These are phyloP conservation scores for Entomortierella lignicola DNA, from an alignment of 192 early-diverging fungal genomes.

Conservation along the genomic window DNA sequence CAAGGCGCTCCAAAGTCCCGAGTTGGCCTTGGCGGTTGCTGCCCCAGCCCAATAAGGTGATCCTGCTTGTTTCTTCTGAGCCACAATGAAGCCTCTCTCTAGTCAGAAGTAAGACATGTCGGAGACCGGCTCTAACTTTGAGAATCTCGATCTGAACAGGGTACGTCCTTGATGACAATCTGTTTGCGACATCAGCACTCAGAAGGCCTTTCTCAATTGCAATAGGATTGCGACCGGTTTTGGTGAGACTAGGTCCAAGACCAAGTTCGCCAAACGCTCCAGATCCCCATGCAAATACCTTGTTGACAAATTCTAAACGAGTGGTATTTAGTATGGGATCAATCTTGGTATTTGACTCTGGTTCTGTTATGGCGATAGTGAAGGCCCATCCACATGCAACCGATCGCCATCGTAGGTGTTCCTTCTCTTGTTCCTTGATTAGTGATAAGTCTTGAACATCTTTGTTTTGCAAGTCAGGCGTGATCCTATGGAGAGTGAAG, in stretches of 20 bases:
- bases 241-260: slow-evolving; percentile 34
- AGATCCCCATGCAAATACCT: slow-evolving; percentile 67
- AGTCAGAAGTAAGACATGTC: slow-evolving; percentile 69
- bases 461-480: background rate
- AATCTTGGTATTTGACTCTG: background rate
- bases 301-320: background rate
- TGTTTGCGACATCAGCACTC: background rate
- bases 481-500: slow-evolving; percentile 3
- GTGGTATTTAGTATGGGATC: background rate
- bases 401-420: slow-evolving; percentile 41
- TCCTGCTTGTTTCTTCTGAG: background rate
- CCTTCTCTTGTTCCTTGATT: background rate
- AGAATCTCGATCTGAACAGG: slow-evolving; percentile 33
- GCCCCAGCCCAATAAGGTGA: slow-evolving; percentile 60
- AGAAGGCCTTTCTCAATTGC: slow-evolving; percentile 11
- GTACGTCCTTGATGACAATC: background rate
- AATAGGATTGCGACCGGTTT: slow-evolving; percentile 29
- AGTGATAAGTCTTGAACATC: background rate
- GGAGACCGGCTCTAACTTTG: slow-evolving; percentile 70
- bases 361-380: slow-evolving; percentile 58
- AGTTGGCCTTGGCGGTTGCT: slow-evolving; percentile 71
- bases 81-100: slow-evolving; percentile 33
- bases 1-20: slow-evolving; percentile 26
- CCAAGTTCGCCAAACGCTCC: slow-evolving; percentile 66
- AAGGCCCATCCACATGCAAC: slow-evolving; percentile 76